phyloP scores from a whole-genome alignment of 1,284 basidiomycete genomes.

The Inonotus hispidus region DNA sequence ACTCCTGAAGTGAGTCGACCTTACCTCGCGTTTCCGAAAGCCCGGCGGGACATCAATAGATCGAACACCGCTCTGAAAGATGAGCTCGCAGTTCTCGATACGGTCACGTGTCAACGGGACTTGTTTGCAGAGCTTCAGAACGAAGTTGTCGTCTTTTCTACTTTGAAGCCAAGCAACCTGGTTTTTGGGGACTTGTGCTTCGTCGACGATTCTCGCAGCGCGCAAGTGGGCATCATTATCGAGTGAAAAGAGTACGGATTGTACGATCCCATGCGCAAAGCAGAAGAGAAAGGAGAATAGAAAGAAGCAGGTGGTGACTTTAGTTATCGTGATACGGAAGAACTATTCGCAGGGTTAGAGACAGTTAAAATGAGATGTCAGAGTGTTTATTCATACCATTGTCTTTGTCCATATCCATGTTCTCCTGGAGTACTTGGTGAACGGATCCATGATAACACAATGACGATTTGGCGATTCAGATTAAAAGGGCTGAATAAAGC shows the following conservation, averaged over 20 bases:
- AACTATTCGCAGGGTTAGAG: constrained; percentile 23
- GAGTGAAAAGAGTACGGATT: constrained; percentile 42
- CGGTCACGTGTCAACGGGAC: constrained; percentile 31
- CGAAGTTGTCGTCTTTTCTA: constrained; percentile 27
- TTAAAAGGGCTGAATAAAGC: neutral
- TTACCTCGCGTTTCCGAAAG: constrained; percentile 15
- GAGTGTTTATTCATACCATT: neutral
- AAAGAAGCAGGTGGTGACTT: constrained; percentile 43
- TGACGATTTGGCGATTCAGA: neutral
- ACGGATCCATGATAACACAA: neutral
- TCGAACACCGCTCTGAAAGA: constrained; percentile 21
- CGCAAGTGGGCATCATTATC: constrained; percentile 39
- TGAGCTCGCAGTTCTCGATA: constrained; percentile 24
- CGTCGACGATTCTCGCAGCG: constrained; percentile 34
- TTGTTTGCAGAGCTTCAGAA: constrained; percentile 41
- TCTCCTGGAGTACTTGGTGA: neutral
- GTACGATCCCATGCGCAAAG: constrained; percentile 36
- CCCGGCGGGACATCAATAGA: constrained; percentile 17
- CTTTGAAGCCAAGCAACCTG: constrained; percentile 38
- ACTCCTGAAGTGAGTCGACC: neutral
- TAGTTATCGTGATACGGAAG: constrained; percentile 31
- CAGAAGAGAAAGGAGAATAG: constrained; percentile 32
- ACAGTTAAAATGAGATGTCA: neutral
- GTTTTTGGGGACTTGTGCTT: constrained; percentile 33
- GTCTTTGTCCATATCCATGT: constrained; percentile 17